phyloP scores from a whole-genome alignment of 768 basidiomycete species.

The Pisolithus marmoratus region DNA sequence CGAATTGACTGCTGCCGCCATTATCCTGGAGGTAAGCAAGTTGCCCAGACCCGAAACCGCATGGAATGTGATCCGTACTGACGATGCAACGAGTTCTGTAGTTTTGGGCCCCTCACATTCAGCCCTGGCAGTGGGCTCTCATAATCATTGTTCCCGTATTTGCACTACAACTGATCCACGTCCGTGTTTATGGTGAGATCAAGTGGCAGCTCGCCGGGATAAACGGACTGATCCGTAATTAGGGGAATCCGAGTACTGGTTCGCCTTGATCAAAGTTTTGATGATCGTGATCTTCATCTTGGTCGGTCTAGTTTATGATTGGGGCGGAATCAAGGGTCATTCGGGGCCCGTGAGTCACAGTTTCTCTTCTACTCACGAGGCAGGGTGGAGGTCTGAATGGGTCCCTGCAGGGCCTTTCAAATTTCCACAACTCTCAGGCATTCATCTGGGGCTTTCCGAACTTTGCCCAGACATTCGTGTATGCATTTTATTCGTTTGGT shows the following conservation, averaged over 20 bases:
- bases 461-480: constrained; percentile 57
- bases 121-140: constrained; percentile 52
- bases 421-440: constrained; percentile 45
- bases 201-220: background rate
- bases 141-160: constrained; percentile 51
- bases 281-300: constrained; percentile 60
- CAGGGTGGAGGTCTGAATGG: background rate
- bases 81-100: constrained; percentile 2
- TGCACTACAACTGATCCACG: constrained; percentile 48
- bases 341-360: constrained; percentile 47
- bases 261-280: constrained; percentile 57
- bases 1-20: constrained; percentile 52
- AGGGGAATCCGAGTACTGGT: constrained; percentile 63
- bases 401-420: constrained; percentile 39
- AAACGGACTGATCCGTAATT: background rate
- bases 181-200: constrained; percentile 47
- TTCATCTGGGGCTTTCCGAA: constrained; percentile 49
- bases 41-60: background rate
- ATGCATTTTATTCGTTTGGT: constrained; percentile 65
- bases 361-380: background rate
- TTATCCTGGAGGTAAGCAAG: constrained; percentile 39
- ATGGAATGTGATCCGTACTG: too few relatives aligned
- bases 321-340: constrained; percentile 53
- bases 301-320: constrained; percentile 56
- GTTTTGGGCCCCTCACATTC: constrained; percentile 44